Percentiles rank a stretch among this genome's conserved stretches.
Conservation (phyloP, 371 early-diverging fungal genomes). For the Apophysomyces ossiformis region DNA sequence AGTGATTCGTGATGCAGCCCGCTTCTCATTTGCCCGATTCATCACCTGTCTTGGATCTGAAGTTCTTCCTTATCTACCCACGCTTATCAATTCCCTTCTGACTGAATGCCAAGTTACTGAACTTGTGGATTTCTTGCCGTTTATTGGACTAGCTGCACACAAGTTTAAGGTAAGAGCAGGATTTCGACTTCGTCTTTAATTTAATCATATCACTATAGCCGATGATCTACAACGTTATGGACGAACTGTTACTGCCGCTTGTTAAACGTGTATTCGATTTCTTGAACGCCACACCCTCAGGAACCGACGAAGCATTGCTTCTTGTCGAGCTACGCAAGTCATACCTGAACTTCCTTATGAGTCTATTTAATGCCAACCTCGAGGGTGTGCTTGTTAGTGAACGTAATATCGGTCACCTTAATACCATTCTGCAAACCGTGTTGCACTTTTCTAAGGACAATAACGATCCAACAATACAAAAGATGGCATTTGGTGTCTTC, state of each 20-base stretch:
- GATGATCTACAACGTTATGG: conserved; percentile 60
- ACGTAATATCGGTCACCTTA: conserved; percentile 75
- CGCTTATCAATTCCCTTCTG: conserved; percentile 80
- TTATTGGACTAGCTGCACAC: conserved; percentile 81
- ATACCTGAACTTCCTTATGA: conserved; percentile 81
- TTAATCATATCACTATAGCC: conserved; percentile 30
- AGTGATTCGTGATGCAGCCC: conserved; percentile 82
- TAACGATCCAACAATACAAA: conserved; percentile 75
- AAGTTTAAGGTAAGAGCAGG: conserved; percentile 78
- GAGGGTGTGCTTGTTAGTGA: conserved; percentile 79
- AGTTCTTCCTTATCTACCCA: conserved; percentile 80
- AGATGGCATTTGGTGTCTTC: conserved; percentile 83
- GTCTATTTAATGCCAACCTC: conserved; percentile 83
- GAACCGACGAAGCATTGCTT: conserved; percentile 88
- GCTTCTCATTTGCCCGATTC: conserved; percentile 87
- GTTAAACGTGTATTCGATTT: conserved; percentile 84
- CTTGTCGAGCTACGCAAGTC: conserved; percentile 79
- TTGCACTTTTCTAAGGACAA: conserved; percentile 79
- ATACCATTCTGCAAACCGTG: conserved; percentile 77
- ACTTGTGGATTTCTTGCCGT: conserved; percentile 86
- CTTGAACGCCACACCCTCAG: conserved; percentile 80
- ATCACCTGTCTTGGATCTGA: conserved; percentile 86
- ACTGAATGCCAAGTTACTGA: conserved; percentile 79
- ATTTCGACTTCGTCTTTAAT: conserved; percentile 1
- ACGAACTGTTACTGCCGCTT: conserved; percentile 81